These are phyloP conservation scores for Rutstroemia sp. DNA, from an alignment of 2,329 filamentous ascomycete species.

Conservation along the genomic window DNA sequence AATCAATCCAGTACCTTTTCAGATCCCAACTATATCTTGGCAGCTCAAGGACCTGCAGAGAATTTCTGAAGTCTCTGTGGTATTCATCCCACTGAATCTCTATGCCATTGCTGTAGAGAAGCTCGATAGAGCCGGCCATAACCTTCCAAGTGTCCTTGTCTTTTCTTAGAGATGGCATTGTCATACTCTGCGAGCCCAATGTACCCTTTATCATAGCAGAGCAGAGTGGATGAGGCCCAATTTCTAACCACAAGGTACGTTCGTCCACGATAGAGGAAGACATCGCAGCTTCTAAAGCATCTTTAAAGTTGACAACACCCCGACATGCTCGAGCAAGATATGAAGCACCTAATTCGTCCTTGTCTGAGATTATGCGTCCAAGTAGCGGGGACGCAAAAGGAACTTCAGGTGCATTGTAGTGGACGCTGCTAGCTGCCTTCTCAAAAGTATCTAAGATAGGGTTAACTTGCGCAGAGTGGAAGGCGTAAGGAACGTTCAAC, in stretches of 20 bases:
- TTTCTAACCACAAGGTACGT: slow-evolving; percentile 29
- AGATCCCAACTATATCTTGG: slow-evolving; percentile 58
- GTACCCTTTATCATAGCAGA: not conserved
- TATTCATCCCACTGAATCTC: slow-evolving; percentile 4
- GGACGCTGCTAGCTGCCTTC: slow-evolving; percentile 23
- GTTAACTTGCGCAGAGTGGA: slow-evolving; percentile 58
- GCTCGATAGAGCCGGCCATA: not conserved
- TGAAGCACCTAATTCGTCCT: slow-evolving; percentile 45
- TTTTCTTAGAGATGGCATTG: not conserved
- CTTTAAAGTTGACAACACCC: slow-evolving; percentile 56
- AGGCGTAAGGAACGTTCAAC: slow-evolving; percentile 56
- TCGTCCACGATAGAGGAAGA: slow-evolving; percentile 50
- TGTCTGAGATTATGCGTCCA: slow-evolving; percentile 32
- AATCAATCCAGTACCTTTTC: slow-evolving; percentile 59
- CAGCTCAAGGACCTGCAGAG: slow-evolving; percentile 29
- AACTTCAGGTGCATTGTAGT: not conserved
- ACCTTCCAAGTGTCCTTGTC: slow-evolving; percentile 30
- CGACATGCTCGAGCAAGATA: slow-evolving; percentile 61
- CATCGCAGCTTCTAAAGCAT: slow-evolving; percentile 48
- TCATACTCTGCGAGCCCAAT: not conserved
- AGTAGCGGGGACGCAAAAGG: not conserved
- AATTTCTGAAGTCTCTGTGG: not conserved
- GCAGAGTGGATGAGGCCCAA: not conserved
- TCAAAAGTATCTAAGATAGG: slow-evolving; percentile 33
- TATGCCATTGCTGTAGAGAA: not conserved